A percentile compares a stretch with the other conserved stretches of the same genome.
phyloP scores from a whole-genome alignment of 2,329 filamentous ascomycete genomes.

The Mariannaea elegans region DNA sequence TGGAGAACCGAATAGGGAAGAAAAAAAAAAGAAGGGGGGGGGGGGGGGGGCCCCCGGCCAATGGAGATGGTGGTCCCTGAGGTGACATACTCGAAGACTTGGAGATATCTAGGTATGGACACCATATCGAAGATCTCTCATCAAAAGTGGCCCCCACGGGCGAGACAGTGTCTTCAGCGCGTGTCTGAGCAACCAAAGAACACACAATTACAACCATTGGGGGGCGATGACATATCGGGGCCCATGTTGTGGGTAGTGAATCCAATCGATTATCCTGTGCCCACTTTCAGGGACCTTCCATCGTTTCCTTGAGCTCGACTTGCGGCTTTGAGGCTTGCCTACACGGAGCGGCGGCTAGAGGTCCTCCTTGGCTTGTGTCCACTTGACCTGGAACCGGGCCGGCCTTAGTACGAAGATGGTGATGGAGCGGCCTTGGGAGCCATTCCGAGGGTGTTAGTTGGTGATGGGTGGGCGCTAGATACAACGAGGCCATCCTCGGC shows the following conservation, averaged over 20 bases:
- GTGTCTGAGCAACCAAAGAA: constrained; percentile 31
- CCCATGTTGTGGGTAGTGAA: constrained; percentile 29
- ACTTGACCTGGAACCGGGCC: constrained; percentile 22
- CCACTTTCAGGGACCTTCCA: constrained; percentile 25
- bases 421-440: too few species aligned
- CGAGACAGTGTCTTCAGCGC: constrained; percentile 13
- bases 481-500: neutral
- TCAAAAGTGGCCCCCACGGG: constrained; percentile 20
- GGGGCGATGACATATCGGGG: constrained; percentile 32
- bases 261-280: constrained; percentile 21
- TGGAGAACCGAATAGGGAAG: too few species aligned
- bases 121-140: neutral
- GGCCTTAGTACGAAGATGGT: constrained; percentile 9
- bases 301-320: too few species aligned
- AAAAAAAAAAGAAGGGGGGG: too few species aligned
- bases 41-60: neutral
- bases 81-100: neutral
- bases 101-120: neutral
- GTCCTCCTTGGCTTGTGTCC: neutral
- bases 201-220: constrained; percentile 29
- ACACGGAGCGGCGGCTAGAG: neutral
- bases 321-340: constrained; percentile 10
- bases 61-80: neutral
- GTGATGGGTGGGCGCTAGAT: too few species aligned
- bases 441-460: too few species aligned